These are phyloP conservation scores for Angomonas desouzai DNA, from an alignment of 208 protist species.

Conservation along the genomic window DNA sequence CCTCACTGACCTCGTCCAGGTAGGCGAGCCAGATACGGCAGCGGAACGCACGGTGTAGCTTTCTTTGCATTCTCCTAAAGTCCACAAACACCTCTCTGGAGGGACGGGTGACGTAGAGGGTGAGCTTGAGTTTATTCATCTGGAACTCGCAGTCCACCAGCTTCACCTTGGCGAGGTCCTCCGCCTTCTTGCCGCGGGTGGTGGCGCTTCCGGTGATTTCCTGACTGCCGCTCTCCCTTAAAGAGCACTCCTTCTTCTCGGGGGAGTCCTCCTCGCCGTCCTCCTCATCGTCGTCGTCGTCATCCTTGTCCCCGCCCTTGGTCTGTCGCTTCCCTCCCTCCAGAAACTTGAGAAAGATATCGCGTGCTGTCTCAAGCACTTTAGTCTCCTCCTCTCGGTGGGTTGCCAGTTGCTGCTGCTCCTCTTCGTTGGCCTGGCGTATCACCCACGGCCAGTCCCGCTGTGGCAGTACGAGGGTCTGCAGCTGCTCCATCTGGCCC, in stretches of 20 bases:
- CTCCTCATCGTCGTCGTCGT: slow-evolving; percentile 10
- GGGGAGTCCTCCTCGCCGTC: background rate
- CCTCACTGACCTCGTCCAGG: slow-evolving; percentile 56
- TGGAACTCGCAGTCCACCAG: slow-evolving; percentile 68
- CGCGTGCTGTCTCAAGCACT: background rate
- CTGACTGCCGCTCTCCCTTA: too few relatives aligned
- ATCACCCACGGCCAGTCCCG: slow-evolving; percentile 43
- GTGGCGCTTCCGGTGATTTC: too few relatives aligned
- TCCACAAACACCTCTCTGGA: slow-evolving; percentile 48
- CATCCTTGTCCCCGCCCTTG: background rate
- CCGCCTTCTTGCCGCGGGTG: slow-evolving; percentile 20
- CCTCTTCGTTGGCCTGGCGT: slow-evolving; percentile 23
- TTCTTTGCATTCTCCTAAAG: slow-evolving; percentile 72
- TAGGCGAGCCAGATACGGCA: slow-evolving; percentile 79
- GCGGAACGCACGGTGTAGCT: slow-evolving; percentile 55
- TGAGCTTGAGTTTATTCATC: slow-evolving; percentile 63
- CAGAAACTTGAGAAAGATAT: slow-evolving; percentile 3
- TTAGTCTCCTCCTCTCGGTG: slow-evolving; percentile 12
- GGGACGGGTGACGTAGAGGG: slow-evolving; percentile 53
- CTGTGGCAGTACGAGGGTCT: slow-evolving; percentile 20
- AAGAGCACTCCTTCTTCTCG: too few relatives aligned
- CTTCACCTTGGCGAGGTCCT: slow-evolving; percentile 14
- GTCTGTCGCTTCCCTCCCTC: background rate
- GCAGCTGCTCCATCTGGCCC: slow-evolving; percentile 14
- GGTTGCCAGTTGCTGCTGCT: slow-evolving; percentile 12